These are phyloP conservation scores for Claviceps africana DNA, from an alignment of 2,329 filamentous ascomycete genomes.

Conservation along the genomic window DNA sequence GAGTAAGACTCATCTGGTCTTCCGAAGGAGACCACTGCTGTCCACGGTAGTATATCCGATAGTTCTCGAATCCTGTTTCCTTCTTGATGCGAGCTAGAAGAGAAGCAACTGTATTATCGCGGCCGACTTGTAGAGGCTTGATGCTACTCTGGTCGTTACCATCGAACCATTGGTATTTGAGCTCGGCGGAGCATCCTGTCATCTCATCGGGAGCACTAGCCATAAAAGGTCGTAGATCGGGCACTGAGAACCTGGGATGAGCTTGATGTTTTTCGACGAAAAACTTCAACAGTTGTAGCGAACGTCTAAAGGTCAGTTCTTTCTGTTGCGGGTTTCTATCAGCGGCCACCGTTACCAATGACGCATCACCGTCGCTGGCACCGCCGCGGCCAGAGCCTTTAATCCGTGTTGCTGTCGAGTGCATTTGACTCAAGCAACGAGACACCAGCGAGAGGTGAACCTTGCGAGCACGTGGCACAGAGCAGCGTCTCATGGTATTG, in stretches of 20 bases:
- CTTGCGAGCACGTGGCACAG: constrained; percentile 34
- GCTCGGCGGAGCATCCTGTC: constrained; percentile 48
- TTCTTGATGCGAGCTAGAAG: constrained; percentile 53
- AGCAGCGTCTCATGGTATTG: constrained; percentile 33
- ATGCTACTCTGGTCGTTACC: constrained; percentile 45
- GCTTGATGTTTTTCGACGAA: constrained; percentile 53
- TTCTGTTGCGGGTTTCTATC: constrained; percentile 32
- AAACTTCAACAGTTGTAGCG: constrained; percentile 51
- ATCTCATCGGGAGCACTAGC: constrained; percentile 35
- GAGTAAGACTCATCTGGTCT: constrained; percentile 42
- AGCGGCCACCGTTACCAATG: constrained; percentile 36
- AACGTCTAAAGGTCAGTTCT: constrained; percentile 52
- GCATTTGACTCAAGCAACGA: constrained; percentile 58
- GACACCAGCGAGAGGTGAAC: constrained; percentile 58
- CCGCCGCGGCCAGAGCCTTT: constrained; percentile 31
- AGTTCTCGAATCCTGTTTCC: constrained; percentile 62
- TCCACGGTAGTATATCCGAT: constrained; percentile 58
- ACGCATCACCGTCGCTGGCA: constrained; percentile 32
- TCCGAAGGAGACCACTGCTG: constrained; percentile 48
- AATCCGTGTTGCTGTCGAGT: constrained; percentile 41
- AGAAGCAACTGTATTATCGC: constrained; percentile 55
- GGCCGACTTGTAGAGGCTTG: constrained; percentile 49
- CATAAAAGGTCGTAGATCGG: constrained; percentile 41
- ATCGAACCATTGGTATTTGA: constrained; percentile 64
- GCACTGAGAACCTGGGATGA: constrained; percentile 44